These are phyloP conservation scores for Blastobotrys robertii DNA, from an alignment of 805 yeast genomes.

Conservation along the genomic window DNA sequence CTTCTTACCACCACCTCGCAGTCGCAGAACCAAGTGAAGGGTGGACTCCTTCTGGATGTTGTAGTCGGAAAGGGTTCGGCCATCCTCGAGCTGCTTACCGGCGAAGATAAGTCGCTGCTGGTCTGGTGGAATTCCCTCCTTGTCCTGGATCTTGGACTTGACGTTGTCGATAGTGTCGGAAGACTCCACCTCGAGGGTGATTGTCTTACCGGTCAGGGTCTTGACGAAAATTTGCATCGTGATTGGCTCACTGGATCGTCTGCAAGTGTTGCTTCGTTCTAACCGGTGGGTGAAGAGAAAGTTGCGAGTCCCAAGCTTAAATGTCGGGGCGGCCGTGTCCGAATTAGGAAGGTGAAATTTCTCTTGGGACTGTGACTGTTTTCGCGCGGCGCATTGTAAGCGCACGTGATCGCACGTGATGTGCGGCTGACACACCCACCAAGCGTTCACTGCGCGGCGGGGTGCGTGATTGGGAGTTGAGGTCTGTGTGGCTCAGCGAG, in stretches of 20 bases:
- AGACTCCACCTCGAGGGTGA: slow-evolving; percentile 96
- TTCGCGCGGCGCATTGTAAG: too few relatives aligned
- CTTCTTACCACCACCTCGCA: slow-evolving; percentile 99
- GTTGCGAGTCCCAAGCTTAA: background rate
- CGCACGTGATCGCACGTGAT: too few relatives aligned
- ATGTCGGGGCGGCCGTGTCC: too few relatives aligned
- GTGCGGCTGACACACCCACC: too few relatives aligned
- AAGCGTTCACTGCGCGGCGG: too few relatives aligned
- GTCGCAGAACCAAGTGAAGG: slow-evolving; percentile 89
- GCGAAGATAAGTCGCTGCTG: slow-evolving; percentile 96
- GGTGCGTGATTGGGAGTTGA: too few relatives aligned
- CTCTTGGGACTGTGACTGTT: too few relatives aligned
- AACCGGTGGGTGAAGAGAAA: slow-evolving; percentile 13
- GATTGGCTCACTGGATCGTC: slow-evolving; percentile 23
- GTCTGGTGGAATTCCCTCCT: slow-evolving; percentile 97
- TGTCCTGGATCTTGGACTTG: slow-evolving; percentile 93
- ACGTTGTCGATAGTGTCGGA: slow-evolving; percentile 96
- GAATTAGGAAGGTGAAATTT: too few relatives aligned
- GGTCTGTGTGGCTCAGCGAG: too few relatives aligned
- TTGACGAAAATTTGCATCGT: slow-evolving; percentile 80
- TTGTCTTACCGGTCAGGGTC: slow-evolving; percentile 98
- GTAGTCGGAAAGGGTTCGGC: slow-evolving; percentile 94
- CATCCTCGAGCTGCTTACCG: slow-evolving; percentile 90
- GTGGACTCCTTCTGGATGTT: slow-evolving; percentile 98
- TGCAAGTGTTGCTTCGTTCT: slow-evolving; percentile 26